A percentile compares a stretch with the other conserved stretches of the same genome.
phyloP scores from a whole-genome alignment of 2,329 filamentous ascomycete genomes.

The Pseudopyricularia javanii region DNA sequence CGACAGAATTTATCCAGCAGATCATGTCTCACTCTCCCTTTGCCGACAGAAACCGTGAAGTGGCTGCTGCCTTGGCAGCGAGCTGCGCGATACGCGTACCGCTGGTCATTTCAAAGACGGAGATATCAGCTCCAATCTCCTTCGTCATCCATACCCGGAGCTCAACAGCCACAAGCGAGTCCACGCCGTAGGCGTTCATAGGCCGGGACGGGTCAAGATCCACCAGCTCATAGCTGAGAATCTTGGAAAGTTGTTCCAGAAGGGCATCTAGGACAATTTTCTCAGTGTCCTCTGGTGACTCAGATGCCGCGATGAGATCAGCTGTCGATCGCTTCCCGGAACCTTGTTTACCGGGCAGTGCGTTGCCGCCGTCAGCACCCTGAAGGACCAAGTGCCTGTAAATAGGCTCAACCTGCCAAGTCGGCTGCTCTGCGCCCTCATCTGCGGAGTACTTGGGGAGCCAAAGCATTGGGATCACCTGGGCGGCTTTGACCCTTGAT shows the following conservation, averaged over 20 bases:
- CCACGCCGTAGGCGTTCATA: conserved; percentile 34
- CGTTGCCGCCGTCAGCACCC: too few relatives aligned
- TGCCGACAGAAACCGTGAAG: too few relatives aligned
- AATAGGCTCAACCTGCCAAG: background rate
- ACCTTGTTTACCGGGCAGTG: too few relatives aligned
- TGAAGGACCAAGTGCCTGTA: background rate
- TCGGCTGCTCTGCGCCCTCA: background rate
- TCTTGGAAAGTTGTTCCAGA: too few relatives aligned
- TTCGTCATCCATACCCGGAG: conserved; percentile 35
- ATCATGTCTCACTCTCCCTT: too few relatives aligned
- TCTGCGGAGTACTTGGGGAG: background rate
- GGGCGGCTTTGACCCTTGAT: background rate
- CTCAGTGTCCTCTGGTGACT: too few relatives aligned
- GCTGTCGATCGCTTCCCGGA: too few relatives aligned
- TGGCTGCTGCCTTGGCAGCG: background rate
- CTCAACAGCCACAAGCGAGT: conserved; percentile 38
- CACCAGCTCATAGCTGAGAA: conserved; percentile 8
- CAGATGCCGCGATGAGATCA: too few relatives aligned
- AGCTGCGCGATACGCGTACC: background rate
- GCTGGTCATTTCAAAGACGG: conserved; percentile 13
- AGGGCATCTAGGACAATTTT: too few relatives aligned
- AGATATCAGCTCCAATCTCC: conserved; percentile 30
- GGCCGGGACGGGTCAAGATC: conserved; percentile 29
- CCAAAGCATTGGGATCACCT: background rate
- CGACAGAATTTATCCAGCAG: too few relatives aligned